Percentiles rank a stretch among this genome's conserved stretches.
Evolutionary conservation across 352 stramenopile species (phyloP).

Genomic region (Globisporangium camurandrum): DNA sequence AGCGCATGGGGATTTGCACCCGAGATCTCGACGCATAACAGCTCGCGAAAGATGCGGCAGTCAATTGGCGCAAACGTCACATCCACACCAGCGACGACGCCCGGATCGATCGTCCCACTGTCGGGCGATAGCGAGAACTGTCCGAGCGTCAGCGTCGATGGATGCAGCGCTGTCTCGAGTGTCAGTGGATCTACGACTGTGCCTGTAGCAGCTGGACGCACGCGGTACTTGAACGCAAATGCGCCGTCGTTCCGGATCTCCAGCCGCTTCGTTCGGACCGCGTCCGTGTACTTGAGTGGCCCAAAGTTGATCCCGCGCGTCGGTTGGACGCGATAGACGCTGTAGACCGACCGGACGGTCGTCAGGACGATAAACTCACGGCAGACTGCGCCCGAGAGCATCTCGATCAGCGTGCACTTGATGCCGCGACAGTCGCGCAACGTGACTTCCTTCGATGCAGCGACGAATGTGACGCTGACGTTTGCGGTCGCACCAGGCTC

Average conservation of each 20-base stretch:
- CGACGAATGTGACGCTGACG: conserved; percentile 78
- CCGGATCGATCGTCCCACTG: conserved; percentile 79
- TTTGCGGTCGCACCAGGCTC: conserved; percentile 54
- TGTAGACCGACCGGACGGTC: conserved; percentile 73
- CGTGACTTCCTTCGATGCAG: conserved; percentile 67
- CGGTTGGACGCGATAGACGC: conserved; percentile 82
- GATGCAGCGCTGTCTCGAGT: conserved; percentile 30
- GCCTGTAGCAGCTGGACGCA: conserved; percentile 17
- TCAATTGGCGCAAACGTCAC: conserved; percentile 81
- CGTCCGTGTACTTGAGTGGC: conserved; percentile 85
- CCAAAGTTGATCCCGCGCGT: conserved; percentile 91
- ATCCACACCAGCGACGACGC: conserved; percentile 56
- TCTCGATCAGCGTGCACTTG: conserved; percentile 89
- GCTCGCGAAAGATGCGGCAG: conserved; percentile 61
- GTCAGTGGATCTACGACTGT: conserved; percentile 14
- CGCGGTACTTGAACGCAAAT: conserved; percentile 88
- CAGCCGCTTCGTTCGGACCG: conserved; percentile 58
- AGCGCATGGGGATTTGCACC: conserved; percentile 38
- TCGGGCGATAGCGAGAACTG: conserved; percentile 81
- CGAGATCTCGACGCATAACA: conserved; percentile 65
- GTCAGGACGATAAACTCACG: conserved; percentile 86
- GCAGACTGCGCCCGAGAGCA: conserved; percentile 84
- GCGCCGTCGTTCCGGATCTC: conserved; percentile 92
- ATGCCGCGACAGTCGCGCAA: conserved; percentile 91
- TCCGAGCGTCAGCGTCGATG: conserved; percentile 34